phyloP scores from a whole-genome alignment of 495 filamentous ascomycete species.

The Hypoxylon rickii region DNA sequence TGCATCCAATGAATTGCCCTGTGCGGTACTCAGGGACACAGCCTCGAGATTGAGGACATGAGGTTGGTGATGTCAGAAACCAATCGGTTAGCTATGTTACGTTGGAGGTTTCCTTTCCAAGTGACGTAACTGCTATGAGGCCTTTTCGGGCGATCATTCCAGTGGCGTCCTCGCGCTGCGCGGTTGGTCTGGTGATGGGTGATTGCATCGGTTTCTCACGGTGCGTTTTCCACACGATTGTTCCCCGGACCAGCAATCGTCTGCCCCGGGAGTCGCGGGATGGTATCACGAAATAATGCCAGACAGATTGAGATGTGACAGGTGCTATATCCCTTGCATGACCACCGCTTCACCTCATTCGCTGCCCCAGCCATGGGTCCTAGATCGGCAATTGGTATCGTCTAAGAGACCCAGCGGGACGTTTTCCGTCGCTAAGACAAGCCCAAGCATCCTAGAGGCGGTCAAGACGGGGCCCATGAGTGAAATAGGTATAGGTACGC shows the following conservation, averaged over 20 bases:
- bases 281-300: constrained; percentile 30
- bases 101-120: constrained; percentile 12
- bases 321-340: constrained; percentile 36
- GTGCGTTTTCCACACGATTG: constrained; percentile 14
- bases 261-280: constrained; percentile 22
- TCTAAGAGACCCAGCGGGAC: constrained; percentile 24
- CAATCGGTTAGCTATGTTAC: constrained; percentile 14
- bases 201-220: constrained; percentile 26
- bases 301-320: constrained; percentile 36
- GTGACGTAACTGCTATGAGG: constrained; percentile 30
- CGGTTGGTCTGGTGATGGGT: constrained; percentile 24
- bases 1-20: constrained; percentile 15
- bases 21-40: constrained; percentile 7
- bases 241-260: constrained; percentile 9
- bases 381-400: constrained; percentile 37
- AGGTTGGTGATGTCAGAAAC: constrained; percentile 32
- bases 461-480: constrained; percentile 18
- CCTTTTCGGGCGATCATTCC: constrained; percentile 21
- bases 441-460: constrained; percentile 25
- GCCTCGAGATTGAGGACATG: constrained; percentile 8
- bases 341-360: constrained; percentile 27
- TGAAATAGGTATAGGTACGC: constrained; percentile 17
- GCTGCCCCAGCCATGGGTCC: constrained; percentile 37
- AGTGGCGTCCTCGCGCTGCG: constrained; percentile 26
- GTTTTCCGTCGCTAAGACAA: constrained; percentile 25